Evolutionary conservation across 768 basidiomycete genomes (phyloP).

Genomic region (Boletus tomentosulus): DNA sequence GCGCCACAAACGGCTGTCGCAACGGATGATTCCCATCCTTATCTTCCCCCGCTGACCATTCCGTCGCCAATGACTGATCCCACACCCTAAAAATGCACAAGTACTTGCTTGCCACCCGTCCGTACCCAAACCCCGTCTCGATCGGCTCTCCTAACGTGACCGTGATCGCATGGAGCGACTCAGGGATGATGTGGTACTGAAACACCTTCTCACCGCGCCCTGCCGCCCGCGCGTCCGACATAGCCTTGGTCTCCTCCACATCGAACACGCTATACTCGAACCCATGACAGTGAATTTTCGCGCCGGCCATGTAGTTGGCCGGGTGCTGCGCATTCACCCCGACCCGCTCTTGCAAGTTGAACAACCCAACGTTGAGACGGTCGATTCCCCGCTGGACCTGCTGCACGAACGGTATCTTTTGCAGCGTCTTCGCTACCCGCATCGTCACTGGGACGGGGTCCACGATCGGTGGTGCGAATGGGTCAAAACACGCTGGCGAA

Average conservation of each 20-base stretch:
- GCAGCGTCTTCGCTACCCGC: neutral
- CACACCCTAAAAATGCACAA: slow-evolving; percentile 19
- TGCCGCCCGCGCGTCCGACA: slow-evolving; percentile 3
- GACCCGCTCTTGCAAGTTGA: slow-evolving; percentile 18
- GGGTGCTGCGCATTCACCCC: slow-evolving; percentile 19
- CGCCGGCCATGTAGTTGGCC: slow-evolving; percentile 18
- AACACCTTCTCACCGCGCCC: neutral
- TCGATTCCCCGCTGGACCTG: slow-evolving; percentile 15
- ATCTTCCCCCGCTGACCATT: neutral
- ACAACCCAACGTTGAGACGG: slow-evolving; percentile 10
- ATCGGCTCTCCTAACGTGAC: slow-evolving; percentile 20
- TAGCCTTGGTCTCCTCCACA: slow-evolving; percentile 15
- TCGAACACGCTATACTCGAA: slow-evolving; percentile 15
- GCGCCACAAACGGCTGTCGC: slow-evolving; percentile 19
- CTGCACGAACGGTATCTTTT: slow-evolving; percentile 10
- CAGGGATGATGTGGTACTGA: slow-evolving; percentile 15
- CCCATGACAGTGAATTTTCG: slow-evolving; percentile 19
- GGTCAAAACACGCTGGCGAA: slow-evolving; percentile 20
- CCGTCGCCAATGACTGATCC: slow-evolving; percentile 18
- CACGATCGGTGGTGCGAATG: slow-evolving; percentile 13
- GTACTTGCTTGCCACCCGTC: slow-evolving; percentile 13
- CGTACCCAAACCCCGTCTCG: slow-evolving; percentile 15
- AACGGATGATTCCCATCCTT: slow-evolving; percentile 13
- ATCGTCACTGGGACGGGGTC: slow-evolving; percentile 17
- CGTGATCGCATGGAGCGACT: slow-evolving; percentile 18